A percentile compares a stretch with the other conserved stretches of the same genome.
Evolutionary conservation across 345 rosid species (phyloP).

Genomic region (Arabidopsis suecica): DNA sequence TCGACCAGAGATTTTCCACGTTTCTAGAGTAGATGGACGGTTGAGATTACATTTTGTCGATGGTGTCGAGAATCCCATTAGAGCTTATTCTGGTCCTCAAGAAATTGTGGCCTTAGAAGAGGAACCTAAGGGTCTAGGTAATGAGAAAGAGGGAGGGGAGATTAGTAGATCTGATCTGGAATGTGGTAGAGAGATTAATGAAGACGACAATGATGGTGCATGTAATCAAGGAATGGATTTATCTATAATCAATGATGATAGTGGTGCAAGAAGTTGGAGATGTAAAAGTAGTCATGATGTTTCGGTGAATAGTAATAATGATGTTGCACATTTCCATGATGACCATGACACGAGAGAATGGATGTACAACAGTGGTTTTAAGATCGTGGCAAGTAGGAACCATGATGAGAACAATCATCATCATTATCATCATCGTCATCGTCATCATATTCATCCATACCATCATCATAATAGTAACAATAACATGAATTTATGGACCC

Average conservation of each 20-base stretch:
- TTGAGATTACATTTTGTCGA: constrained; percentile 63
- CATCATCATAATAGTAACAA: constrained; percentile 16
- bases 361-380: constrained; percentile 54
- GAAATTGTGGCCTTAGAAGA: constrained; percentile 33
- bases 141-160: neutral
- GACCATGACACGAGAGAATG: constrained; percentile 42
- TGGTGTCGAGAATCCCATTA: constrained; percentile 5
- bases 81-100: neutral
- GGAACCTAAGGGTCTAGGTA: constrained; percentile 26
- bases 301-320: neutral
- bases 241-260: constrained; percentile 19
- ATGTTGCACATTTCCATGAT: constrained; percentile 17
- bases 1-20: constrained; percentile 62
- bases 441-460: constrained; percentile 24
- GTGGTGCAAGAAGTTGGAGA: constrained; percentile 30
- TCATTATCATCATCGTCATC: constrained; percentile 39
- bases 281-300: constrained; percentile 21
- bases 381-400: constrained; percentile 36
- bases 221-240: constrained; percentile 6
- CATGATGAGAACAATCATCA: constrained; percentile 35
- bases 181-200: constrained; percentile 11
- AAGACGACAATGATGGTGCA: neutral
- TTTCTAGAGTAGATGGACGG: constrained; percentile 65
- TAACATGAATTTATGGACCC: constrained; percentile 59
- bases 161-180: neutral